Percentiles rank a stretch among this genome's conserved stretches.
Conservation (phyloP, 2,329 filamentous ascomycete species). For the Exophiala aquamarina region DNA sequence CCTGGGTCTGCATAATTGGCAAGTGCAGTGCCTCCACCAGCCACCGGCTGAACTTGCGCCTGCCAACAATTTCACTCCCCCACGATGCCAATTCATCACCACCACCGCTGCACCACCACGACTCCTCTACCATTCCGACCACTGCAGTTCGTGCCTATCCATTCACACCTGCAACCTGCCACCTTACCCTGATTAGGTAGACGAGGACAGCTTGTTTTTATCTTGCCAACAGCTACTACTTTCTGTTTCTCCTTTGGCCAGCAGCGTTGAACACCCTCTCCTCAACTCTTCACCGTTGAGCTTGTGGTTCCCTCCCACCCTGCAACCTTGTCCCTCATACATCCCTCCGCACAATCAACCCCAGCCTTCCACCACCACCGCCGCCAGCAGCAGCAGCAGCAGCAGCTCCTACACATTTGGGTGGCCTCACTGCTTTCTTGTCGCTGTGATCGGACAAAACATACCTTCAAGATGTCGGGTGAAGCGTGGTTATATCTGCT, state of each 20-base stretch:
- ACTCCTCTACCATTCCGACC: too few species aligned
- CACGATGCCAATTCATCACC: constrained; percentile 16
- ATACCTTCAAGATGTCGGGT: constrained; percentile 73
- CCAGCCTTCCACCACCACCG: neutral
- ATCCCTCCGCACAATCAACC: neutral
- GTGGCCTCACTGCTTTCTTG: neutral
- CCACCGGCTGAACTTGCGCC: neutral
- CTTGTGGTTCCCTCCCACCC: too few species aligned
- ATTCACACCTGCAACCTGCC: neutral
- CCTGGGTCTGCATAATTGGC: too few species aligned
- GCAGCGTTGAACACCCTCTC: too few species aligned
- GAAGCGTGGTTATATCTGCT: constrained; percentile 98
- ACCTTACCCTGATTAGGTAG: neutral
- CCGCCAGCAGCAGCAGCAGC: neutral
- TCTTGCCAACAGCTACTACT: too few species aligned
- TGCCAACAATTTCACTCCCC: constrained; percentile 19
- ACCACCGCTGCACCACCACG: constrained; percentile 1
- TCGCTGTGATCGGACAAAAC: too few species aligned
- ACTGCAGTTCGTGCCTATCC: too few species aligned
- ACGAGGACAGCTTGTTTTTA: constrained; percentile 9
- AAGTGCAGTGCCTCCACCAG: too few species aligned
- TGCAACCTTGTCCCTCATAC: too few species aligned
- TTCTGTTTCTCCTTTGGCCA: too few species aligned
- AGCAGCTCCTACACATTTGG: neutral
- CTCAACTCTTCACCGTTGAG: too few species aligned